Percentiles rank a stretch among this genome's conserved stretches.
These are phyloP conservation scores for Colletotrichum sp. DNA, from an alignment of 2,329 filamentous ascomycete genomes.

Conservation along the genomic window DNA sequence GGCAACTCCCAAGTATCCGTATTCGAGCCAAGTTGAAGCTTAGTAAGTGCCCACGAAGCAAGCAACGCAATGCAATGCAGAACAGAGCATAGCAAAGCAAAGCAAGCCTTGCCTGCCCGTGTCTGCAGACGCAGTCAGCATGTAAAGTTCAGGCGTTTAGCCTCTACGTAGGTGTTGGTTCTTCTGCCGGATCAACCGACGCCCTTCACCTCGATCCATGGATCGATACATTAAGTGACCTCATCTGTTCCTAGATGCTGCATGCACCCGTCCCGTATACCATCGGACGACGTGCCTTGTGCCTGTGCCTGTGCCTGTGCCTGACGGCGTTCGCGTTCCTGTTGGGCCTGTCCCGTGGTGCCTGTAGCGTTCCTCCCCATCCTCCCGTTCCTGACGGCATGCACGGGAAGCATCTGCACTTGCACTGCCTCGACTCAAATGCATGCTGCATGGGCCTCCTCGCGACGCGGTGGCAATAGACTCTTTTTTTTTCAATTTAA, in stretches of 20 bases:
- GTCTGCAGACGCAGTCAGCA: not conserved
- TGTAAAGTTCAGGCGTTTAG: not conserved
- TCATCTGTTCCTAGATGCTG: not conserved
- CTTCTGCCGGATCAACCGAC: not conserved
- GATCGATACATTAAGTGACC: not conserved
- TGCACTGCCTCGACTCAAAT: conserved; percentile 2
- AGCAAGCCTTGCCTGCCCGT: not conserved
- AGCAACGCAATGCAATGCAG: not conserved
- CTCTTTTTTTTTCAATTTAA: not conserved
- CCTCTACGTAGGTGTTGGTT: not conserved
- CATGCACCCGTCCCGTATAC: not conserved
- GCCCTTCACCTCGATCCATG: not conserved
- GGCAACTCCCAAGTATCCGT: not conserved
- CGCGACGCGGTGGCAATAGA: conserved; percentile 13
- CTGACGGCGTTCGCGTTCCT: not conserved
- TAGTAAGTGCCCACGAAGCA: not conserved
- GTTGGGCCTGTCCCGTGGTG: not conserved
- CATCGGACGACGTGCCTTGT: not conserved
- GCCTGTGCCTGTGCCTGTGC: not conserved
- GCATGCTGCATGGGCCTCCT: conserved; percentile 16
- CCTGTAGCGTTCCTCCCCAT: not conserved
- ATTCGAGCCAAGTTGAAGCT: not conserved
- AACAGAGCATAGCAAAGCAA: not conserved
- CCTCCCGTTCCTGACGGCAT: not conserved
- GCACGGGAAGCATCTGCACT: not conserved